Evolutionary conservation across 2,329 filamentous ascomycete genomes (phyloP).

Genomic region (Escovopsis weberi): DNA sequence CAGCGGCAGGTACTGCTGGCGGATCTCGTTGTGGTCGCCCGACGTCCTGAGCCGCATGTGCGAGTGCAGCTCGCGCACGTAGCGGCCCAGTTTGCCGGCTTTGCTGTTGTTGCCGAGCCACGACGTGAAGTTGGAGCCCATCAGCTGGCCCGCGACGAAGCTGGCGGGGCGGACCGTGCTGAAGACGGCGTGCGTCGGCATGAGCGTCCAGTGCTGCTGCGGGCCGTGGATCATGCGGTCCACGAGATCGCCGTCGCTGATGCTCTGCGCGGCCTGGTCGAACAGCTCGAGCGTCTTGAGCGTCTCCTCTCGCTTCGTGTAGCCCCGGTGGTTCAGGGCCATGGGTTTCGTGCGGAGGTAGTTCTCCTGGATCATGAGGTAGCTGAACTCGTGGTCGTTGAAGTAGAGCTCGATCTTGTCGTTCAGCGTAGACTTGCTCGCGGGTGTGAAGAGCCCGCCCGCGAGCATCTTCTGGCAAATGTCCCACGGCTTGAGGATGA

Average conservation of each 20-base stretch:
- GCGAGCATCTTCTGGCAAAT: slow-evolving; percentile 88
- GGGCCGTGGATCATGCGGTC: slow-evolving; percentile 97
- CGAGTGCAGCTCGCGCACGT: slow-evolving; percentile 85
- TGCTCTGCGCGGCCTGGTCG: slow-evolving; percentile 83
- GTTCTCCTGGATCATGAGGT: slow-evolving; percentile 96
- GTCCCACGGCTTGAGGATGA: slow-evolving; percentile 95
- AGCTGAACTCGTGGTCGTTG: slow-evolving; percentile 97
- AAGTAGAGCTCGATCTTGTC: slow-evolving; percentile 99
- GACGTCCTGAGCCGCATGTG: slow-evolving; percentile 90
- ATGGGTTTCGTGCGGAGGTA: slow-evolving; percentile 76
- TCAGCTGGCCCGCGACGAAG: slow-evolving; percentile 67
- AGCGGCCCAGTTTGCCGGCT: slow-evolving; percentile 59
- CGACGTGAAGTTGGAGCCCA: slow-evolving; percentile 62
- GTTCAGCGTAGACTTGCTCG: slow-evolving; percentile 77
- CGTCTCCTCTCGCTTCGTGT: slow-evolving; percentile 50
- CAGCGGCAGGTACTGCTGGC: slow-evolving; percentile 84
- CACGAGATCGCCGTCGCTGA: slow-evolving; percentile 91
- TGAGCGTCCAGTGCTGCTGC: slow-evolving; percentile 95
- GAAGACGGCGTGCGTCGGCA: slow-evolving; percentile 92
- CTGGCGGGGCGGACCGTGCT: slow-evolving; percentile 87
- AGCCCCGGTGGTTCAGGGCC: slow-evolving; percentile 32
- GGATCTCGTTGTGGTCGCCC: slow-evolving; percentile 82
- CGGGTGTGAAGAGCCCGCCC: slow-evolving; percentile 69
- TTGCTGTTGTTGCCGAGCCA: slow-evolving; percentile 97
- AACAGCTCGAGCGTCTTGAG: slow-evolving; percentile 76